These are phyloP conservation scores for Polytrichum commune DNA, from an alignment of 225 moss, liverwort and hornwort genomes.

Conservation along the genomic window DNA sequence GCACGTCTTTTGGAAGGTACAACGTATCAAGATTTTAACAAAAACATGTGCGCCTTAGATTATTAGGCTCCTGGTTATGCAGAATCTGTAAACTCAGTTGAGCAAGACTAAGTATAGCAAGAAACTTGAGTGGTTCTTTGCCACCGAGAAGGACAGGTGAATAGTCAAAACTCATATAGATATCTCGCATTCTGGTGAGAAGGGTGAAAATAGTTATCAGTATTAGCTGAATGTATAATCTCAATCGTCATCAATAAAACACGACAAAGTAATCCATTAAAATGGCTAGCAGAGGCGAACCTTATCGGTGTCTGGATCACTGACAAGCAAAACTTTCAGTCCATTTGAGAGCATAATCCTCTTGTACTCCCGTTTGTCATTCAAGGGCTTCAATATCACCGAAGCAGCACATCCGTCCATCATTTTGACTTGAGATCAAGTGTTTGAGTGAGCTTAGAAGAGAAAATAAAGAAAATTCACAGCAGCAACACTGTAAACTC, in stretches of 20 bases:
- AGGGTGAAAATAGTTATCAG: too few relatives aligned
- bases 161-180: too few relatives aligned
- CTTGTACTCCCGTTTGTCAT: conserved; percentile 69
- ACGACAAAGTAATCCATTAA: background rate
- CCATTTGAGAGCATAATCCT: conserved; percentile 58
- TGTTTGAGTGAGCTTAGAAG: background rate
- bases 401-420: conserved; percentile 17
- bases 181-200: too few relatives aligned
- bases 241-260: background rate
- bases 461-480: background rate
- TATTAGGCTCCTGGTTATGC: too few relatives aligned
- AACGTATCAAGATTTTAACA: too few relatives aligned
- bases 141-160: too few relatives aligned
- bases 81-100: too few relatives aligned
- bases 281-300: conserved; percentile 16
- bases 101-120: too few relatives aligned
- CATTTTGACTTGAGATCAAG: conserved; percentile 19
- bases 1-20: too few relatives aligned
- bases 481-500: background rate
- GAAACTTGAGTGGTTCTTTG: too few relatives aligned
- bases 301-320: conserved; percentile 91
- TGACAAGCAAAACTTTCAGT: conserved; percentile 74
- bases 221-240: background rate
- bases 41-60: too few relatives aligned
- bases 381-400: conserved; percentile 66